phyloP scores from a whole-genome alignment of 768 basidiomycete genomes.

The Termitomyces sp. region DNA sequence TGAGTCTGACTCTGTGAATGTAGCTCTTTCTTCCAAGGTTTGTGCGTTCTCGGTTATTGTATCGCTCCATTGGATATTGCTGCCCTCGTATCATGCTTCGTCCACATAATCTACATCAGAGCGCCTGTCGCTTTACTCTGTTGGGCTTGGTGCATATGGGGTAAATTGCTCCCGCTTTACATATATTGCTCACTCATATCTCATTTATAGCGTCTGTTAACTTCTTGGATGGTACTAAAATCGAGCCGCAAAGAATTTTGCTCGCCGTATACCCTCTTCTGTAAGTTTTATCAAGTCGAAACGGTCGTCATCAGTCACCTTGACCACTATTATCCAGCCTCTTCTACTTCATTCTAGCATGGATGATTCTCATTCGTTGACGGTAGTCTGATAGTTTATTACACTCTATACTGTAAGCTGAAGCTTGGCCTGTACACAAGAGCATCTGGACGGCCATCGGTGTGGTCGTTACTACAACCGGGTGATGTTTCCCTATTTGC shows the following conservation, averaged over 20 bases:
- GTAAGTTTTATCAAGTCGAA: slow-evolving; percentile 37
- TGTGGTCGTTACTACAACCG: background rate
- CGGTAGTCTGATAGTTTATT: background rate
- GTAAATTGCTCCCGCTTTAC: slow-evolving; percentile 37
- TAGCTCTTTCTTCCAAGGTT: slow-evolving; percentile 93
- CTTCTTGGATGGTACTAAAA: slow-evolving; percentile 92
- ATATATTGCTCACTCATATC: background rate
- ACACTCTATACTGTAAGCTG: background rate
- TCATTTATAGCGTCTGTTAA: slow-evolving; percentile 73
- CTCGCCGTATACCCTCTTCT: slow-evolving; percentile 95
- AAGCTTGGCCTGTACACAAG: background rate
- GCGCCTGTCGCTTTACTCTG: slow-evolving; percentile 81
- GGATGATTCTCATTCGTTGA: slow-evolving; percentile 95
- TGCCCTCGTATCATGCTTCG: slow-evolving; percentile 80
- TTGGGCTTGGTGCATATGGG: slow-evolving; percentile 98
- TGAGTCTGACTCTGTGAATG: background rate
- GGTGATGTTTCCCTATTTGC: background rate
- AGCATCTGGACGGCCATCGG: background rate
- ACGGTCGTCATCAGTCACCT: background rate
- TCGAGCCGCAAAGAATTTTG: slow-evolving; percentile 83
- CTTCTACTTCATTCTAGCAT: slow-evolving; percentile 91
- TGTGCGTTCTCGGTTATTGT: slow-evolving; percentile 94
- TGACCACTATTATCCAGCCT: slow-evolving; percentile 38
- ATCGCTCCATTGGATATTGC: slow-evolving; percentile 91
- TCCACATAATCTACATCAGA: slow-evolving; percentile 81